Base-by-base conservation (phyloP, 2,329 filamentous ascomycete species). In the Diaporthe humulicola region DNA sequence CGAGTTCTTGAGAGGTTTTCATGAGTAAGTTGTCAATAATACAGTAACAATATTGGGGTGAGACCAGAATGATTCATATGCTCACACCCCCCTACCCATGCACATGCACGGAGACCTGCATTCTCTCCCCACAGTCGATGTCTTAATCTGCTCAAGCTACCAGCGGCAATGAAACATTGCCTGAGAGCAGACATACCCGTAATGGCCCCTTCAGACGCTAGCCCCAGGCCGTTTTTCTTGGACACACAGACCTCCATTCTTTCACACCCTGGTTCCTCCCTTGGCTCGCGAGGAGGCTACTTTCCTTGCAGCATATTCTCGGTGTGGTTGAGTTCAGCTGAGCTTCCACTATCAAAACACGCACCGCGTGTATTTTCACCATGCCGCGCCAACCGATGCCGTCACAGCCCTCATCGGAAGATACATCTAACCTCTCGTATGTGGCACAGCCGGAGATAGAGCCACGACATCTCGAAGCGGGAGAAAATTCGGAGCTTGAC, bases 31-130 rank as follows among this genome's bases (percentile, higher is more conserved):
- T n/a, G n/a, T 52, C 33, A 28, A 40, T 30, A 40, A 19, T 14
- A 22, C 6, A 4, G 19, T 40, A 28, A n/a, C 33, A 40, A 69
- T 28, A 30, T 22, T 17, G 33, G 64, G 40, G 64, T 69, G 64
- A 7, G 64, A 14, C 33, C 33, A 69, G 9, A 38, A 2, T 28
- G 4, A 69, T 69, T 69, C 54, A 54, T 69, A 30, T 69, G 64
- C 64, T 69, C 64, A 69, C 64, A 54, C 64, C 64, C 61, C 42
- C 22, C n/a, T 28, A 45, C 45, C 48, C 48, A 67, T 54, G 64
- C 48, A 69, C n/a, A 12, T 15, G 64, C 64, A 69, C 40, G 64
- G 64, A 12, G 40, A 69, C 30, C 30, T 52, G 40, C 61, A 40
- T 38, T 14, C 19, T 17, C 30, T 40, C 17, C 64, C 48, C 64